These are phyloP conservation scores for Hemisphaericaspora nanyangensis DNA, from an alignment of 805 yeast species.

Conservation along the genomic window DNA sequence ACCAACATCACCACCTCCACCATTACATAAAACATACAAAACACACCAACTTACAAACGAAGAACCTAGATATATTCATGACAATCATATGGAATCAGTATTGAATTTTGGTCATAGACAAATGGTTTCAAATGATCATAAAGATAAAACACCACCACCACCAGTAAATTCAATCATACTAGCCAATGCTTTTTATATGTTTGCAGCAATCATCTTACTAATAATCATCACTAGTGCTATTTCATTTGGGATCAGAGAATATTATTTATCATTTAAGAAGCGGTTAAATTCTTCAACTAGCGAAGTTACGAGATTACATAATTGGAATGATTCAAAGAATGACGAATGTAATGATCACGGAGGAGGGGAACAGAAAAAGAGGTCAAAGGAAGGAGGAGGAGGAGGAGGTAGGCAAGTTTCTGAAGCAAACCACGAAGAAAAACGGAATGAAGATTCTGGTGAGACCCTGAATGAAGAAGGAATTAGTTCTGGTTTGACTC, in stretches of 20 bases:
- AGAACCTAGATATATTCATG: background rate
- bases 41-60: background rate
- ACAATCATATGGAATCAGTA: constrained; percentile 3
- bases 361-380: background rate
- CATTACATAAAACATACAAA: background rate
- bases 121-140: no score
- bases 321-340: constrained; percentile 5
- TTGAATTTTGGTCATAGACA: constrained; percentile 1
- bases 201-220: constrained; percentile 18
- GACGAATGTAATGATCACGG: background rate
- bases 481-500: constrained; percentile 2
- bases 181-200: constrained; percentile 24
- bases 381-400: background rate
- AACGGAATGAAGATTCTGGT: background rate
- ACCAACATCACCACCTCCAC: background rate
- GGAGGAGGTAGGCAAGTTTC: background rate
- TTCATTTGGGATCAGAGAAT: constrained; percentile 24
- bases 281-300: constrained; percentile 8
- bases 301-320: constrained; percentile 3
- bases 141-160: background rate
- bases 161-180: constrained; percentile 6
- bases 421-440: background rate
- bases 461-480: background rate
- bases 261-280: constrained; percentile 9
- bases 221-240: constrained; percentile 18